Conservation (phyloP, 2,329 filamentous ascomycete genomes). For the Colletotrichum cordylinicola region DNA sequence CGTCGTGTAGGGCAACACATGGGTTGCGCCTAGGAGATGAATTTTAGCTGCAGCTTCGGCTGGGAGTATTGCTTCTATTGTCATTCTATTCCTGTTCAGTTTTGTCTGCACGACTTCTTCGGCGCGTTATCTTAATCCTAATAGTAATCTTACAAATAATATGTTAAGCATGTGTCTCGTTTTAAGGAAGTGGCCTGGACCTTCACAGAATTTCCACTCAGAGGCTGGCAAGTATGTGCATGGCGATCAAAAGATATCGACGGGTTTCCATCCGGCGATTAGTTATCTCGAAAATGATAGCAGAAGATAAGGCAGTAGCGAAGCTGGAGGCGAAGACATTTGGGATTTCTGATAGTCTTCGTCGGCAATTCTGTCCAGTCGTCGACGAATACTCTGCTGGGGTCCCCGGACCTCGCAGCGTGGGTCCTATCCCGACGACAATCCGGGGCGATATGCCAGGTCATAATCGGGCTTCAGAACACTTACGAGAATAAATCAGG, state of each 20-base stretch:
- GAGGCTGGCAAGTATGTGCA: not conserved
- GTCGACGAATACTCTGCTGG: not conserved
- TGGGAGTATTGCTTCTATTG: no score
- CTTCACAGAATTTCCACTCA: not conserved
- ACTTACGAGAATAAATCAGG: not conserved
- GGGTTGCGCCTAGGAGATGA: no score
- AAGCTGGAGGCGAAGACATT: not conserved
- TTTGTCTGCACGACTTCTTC: no score
- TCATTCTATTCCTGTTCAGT: no score
- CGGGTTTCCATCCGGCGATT: not conserved
- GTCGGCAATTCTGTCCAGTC: not conserved
- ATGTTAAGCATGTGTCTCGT: not conserved
- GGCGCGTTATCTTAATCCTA: no score
- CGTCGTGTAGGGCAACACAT: no score
- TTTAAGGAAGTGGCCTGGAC: not conserved
- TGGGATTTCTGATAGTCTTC: not conserved
- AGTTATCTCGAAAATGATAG: not conserved
- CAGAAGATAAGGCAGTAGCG: not conserved
- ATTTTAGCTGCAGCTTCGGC: no score
- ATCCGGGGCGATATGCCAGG: not conserved
- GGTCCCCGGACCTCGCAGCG: not conserved
- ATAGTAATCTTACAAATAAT: not conserved
- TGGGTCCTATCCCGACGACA: not conserved
- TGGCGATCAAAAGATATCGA: not conserved
- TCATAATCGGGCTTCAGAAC: not conserved